A percentile compares a stretch with the other conserved stretches of the same genome.
Conservation (phyloP, 208 protist genomes). For the Leishmania lainsoni region DNA sequence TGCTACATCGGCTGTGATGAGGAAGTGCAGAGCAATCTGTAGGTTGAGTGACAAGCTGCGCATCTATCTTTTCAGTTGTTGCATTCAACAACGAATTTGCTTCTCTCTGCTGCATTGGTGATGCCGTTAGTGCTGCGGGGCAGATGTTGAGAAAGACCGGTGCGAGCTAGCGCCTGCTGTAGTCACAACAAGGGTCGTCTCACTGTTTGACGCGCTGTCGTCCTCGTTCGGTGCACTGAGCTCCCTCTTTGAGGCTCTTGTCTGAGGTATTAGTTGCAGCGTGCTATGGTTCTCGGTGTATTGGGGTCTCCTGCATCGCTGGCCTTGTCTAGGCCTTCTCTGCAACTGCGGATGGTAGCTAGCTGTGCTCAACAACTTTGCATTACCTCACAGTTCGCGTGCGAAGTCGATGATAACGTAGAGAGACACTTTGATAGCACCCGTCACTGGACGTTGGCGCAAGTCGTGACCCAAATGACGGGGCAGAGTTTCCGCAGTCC, state of each 20-base stretch:
- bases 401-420: neutral
- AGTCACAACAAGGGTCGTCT: neutral
- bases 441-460: neutral
- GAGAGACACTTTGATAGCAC: neutral
- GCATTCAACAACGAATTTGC: neutral
- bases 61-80: slow-evolving; percentile 4
- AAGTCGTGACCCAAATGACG: neutral
- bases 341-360: neutral
- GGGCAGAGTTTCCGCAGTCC: neutral
- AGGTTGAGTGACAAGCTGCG: neutral
- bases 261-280: no score
- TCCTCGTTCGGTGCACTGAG: neutral
- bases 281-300: neutral
- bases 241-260: neutral
- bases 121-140: neutral
- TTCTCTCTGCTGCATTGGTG: neutral
- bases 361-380: neutral
- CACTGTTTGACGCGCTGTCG: neutral
- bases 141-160: neutral
- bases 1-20: slow-evolving; percentile 5
- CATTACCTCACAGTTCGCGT: neutral
- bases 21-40: neutral
- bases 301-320: neutral
- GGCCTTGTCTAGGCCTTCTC: neutral
- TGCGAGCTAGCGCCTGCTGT: neutral